A percentile compares a stretch with the other conserved stretches of the same genome.
phyloP scores from a whole-genome alignment of 352 stramenopile species.

The Phytopythium helicoides region DNA sequence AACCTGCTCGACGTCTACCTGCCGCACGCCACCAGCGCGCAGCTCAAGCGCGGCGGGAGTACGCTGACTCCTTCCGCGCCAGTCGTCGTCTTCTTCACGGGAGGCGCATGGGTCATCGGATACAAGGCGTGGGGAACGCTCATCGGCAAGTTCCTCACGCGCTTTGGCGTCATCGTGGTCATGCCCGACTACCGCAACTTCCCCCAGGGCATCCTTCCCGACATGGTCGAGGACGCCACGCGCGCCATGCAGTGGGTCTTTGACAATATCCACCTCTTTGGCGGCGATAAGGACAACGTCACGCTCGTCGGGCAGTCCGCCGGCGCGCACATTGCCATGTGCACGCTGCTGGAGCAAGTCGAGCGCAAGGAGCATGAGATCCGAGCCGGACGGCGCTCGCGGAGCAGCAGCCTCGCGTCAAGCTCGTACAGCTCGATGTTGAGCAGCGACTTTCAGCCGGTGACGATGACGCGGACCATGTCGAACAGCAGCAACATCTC shows the following conservation, averaged over 20 bases:
- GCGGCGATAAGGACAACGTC: slow-evolving; percentile 82
- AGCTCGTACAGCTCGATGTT: background rate
- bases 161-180: slow-evolving; percentile 81
- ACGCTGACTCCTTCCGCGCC: slow-evolving; percentile 20
- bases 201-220: slow-evolving; percentile 75
- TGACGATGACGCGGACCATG: slow-evolving; percentile 11
- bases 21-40: slow-evolving; percentile 14
- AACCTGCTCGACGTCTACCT: slow-evolving; percentile 89
- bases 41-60: slow-evolving; percentile 6
- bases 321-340: slow-evolving; percentile 86
- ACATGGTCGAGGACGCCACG: slow-evolving; percentile 90
- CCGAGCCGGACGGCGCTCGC: background rate
- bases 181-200: slow-evolving; percentile 94
- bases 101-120: slow-evolving; percentile 91
- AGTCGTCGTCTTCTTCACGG: slow-evolving; percentile 89
- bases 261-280: slow-evolving; percentile 78
- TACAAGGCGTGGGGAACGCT: slow-evolving; percentile 92
- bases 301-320: slow-evolving; percentile 89
- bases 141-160: slow-evolving; percentile 71
- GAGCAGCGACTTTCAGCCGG: background rate
- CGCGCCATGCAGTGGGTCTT: slow-evolving; percentile 86
- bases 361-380: slow-evolving; percentile 36
- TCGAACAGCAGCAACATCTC: slow-evolving; percentile 31
- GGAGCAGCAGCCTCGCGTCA: slow-evolving; percentile 8
- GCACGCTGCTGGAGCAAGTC: slow-evolving; percentile 73